Conservation (phyloP, 2,329 filamentous ascomycete species). For the Venturia asperata region DNA sequence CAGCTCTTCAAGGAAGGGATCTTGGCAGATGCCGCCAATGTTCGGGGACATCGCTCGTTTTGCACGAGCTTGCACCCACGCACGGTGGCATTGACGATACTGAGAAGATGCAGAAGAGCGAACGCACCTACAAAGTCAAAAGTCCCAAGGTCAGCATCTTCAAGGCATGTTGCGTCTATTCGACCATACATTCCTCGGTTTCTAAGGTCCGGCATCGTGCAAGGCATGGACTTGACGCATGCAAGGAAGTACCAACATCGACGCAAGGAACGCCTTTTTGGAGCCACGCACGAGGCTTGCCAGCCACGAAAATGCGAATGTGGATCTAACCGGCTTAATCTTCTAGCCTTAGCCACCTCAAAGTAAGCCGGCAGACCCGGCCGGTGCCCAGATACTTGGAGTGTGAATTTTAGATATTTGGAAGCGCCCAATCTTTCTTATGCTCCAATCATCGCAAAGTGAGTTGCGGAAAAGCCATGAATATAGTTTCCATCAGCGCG, state of each 20-base stretch:
- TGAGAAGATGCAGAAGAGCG: slow-evolving; percentile 6
- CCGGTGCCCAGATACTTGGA: neutral
- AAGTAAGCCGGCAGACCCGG: neutral
- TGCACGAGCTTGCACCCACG: slow-evolving; percentile 2
- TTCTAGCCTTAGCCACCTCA: neutral
- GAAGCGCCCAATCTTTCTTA: too few species aligned
- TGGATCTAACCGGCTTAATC: neutral
- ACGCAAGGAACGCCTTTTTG: slow-evolving; percentile 6
- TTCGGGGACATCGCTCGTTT: neutral
- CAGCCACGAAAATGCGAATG: neutral
- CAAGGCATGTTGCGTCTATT: slow-evolving; percentile 12
- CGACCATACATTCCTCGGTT: slow-evolving; percentile 2
- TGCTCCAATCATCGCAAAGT: neutral
- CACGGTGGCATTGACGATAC: slow-evolving; percentile 4
- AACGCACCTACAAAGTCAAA: neutral
- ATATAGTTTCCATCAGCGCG: neutral
- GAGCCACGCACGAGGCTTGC: neutral
- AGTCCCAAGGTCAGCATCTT: neutral
- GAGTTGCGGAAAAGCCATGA: neutral
- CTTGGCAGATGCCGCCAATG: slow-evolving; percentile 11
- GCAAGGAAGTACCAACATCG: slow-evolving; percentile 2
- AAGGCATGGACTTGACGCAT: slow-evolving; percentile 2
- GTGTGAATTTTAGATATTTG: neutral
- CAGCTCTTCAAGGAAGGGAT: slow-evolving; percentile 15
- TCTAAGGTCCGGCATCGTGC: slow-evolving; percentile 1